Evolutionary conservation across 495 filamentous ascomycete species (phyloP), one percentile per base, ranked within the genome.

Genomic region (Neohortaea acidophila): DNA sequence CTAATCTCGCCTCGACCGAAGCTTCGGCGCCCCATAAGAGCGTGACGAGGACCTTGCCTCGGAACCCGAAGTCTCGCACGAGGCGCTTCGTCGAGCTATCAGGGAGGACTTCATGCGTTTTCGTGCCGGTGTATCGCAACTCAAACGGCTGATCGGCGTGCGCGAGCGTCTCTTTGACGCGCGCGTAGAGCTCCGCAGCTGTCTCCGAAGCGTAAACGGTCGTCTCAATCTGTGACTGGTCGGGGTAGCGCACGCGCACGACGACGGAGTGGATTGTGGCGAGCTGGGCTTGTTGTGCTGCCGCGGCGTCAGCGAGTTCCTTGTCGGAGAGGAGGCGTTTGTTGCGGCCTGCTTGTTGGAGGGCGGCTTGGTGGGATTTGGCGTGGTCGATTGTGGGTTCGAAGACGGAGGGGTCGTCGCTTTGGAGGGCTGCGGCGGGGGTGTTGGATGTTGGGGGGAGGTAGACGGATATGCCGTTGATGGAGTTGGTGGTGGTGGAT

Each of bases 231-330:
- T 73, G 72, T 38, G 70, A 75, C 48, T 82, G 75, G 55, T 94
- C 85, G 1, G 89, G 86, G 45, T 93, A 84, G 17, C 87, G 79
- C 37, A 96, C 64, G 43, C 80, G 84, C 39, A 97, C 68, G 27
- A 73, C 64, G 27, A 93, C 73, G 29, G 70, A 64, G 24, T 68
- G 76, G 39, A 85, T 63, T 14, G 66, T 67, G 22, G 75, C 72
- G 10, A 79, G 65, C 36, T 59, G 69, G 23, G 75, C 71, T 21
- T 70, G 68, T 24, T 76, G 72, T 13, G 58, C 72, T 0, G 60
- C 59, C 28, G 69, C 73, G 32, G 65, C 66, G 23, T 65, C 66
- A 21, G 68, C 73, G 33, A 77, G 59, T 48, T 84, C 79, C 14
- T 63, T 66, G 45, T 84, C 78, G 6, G 77, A 81, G 3, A 66